phyloP scores from a whole-genome alignment of 2,329 filamentous ascomycete species.

The Xylaria arbuscula region DNA sequence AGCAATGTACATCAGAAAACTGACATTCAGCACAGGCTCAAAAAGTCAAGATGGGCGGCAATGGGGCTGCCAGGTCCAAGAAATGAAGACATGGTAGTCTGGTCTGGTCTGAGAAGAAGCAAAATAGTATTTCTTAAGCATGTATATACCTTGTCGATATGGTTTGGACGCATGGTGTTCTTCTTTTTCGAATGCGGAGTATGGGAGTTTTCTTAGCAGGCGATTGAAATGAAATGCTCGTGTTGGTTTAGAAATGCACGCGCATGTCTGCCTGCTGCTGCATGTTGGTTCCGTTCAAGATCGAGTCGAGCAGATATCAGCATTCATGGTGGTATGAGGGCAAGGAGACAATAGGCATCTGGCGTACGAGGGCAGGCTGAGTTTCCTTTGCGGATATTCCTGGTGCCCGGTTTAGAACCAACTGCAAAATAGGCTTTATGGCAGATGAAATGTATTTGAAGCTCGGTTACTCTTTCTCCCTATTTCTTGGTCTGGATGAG shows the following conservation, averaged over 20 bases:
- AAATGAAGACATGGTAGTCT: slow-evolving; percentile 32
- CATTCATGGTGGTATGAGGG: slow-evolving; percentile 12
- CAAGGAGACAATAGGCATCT: neutral
- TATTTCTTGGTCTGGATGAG: neutral
- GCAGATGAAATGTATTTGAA: slow-evolving; percentile 24
- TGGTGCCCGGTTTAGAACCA: neutral
- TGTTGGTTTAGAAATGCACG: slow-evolving; percentile 14
- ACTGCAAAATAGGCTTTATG: slow-evolving; percentile 3
- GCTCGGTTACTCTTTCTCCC: neutral
- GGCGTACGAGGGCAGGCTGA: neutral
- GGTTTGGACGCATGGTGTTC: slow-evolving; percentile 7
- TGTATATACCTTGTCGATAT: slow-evolving; percentile 34
- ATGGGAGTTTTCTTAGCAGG: slow-evolving; percentile 26
- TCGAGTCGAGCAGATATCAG: neutral
- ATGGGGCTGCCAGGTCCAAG: slow-evolving; percentile 38
- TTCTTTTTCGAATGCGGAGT: neutral
- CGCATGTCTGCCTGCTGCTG: neutral
- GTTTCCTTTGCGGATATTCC: neutral
- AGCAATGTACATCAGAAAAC: neutral
- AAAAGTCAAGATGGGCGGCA: slow-evolving; percentile 49
- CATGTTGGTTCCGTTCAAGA: slow-evolving; percentile 10
- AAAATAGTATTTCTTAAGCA: slow-evolving; percentile 13
- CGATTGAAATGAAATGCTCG: slow-evolving; percentile 16
- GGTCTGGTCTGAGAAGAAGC: neutral
- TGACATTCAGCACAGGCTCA: slow-evolving; percentile 42